A percentile compares a stretch with the other conserved stretches of the same genome.
phyloP scores from a whole-genome alignment of 83 land plant species.

The Diphasiastrum complanatum region DNA sequence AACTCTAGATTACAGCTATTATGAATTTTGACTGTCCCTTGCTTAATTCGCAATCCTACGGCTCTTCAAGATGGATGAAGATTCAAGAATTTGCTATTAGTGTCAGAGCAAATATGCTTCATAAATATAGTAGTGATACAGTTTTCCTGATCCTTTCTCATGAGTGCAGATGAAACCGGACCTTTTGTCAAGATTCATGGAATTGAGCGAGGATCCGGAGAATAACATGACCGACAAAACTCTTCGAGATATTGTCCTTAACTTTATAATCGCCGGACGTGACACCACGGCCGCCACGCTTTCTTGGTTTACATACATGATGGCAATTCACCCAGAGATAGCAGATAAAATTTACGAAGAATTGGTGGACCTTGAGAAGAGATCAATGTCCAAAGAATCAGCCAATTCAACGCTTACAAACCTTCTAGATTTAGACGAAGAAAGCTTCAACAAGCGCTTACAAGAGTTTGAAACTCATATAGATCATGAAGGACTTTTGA shows the following conservation, averaged over 20 bases:
- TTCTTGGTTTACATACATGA: conserved; percentile 81
- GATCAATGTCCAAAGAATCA: not conserved
- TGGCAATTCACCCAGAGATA: conserved; percentile 43
- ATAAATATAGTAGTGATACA: no score
- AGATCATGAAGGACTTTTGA: conserved; percentile 59
- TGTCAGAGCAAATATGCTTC: no score
- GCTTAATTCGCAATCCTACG: no score
- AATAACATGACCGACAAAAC: conserved; percentile 53
- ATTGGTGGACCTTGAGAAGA: conserved; percentile 43
- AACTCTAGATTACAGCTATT: no score
- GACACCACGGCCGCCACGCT: conserved; percentile 91
- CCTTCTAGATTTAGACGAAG: conserved; percentile 3
- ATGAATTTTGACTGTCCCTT: no score
- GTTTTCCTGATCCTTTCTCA: no score
- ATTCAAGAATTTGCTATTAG: no score
- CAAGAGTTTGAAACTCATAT: conserved; percentile 46
- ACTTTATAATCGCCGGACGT: conserved; percentile 90
- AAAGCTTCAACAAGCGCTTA: conserved; percentile 35
- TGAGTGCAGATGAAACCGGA: conserved; percentile 59
- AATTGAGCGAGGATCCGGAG: conserved; percentile 56
- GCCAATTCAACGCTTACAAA: not conserved
- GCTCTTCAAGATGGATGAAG: no score
- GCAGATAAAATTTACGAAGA: conserved; percentile 54
- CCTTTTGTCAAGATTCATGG: conserved; percentile 72
- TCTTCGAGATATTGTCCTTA: conserved; percentile 80